A percentile compares a stretch with the other conserved stretches of the same genome.
phyloP scores from a whole-genome alignment of 176 grass and related monocot species.

The Musa beccarii region DNA sequence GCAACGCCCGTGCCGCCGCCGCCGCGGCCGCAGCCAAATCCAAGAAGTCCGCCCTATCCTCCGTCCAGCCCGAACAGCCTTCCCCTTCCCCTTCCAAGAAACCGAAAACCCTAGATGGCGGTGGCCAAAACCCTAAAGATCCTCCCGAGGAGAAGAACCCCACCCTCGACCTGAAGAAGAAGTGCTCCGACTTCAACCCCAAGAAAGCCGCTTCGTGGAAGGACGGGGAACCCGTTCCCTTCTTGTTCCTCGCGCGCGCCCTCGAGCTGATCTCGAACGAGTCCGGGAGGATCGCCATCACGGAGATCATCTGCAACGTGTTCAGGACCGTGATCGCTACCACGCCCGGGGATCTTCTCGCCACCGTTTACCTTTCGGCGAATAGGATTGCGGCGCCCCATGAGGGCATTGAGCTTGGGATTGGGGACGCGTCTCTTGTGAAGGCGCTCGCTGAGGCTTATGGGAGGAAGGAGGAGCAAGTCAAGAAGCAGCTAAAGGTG shows the following conservation, averaged over 20 bases:
- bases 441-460: slow-evolving; percentile 89
- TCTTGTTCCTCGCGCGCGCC: slow-evolving; percentile 70
- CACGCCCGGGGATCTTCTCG: slow-evolving; percentile 67
- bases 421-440: slow-evolving; percentile 78
- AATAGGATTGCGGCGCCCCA: slow-evolving; percentile 85
- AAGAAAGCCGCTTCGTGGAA: slow-evolving; percentile 67
- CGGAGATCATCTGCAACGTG: slow-evolving; percentile 86
- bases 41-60: background rate
- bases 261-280: slow-evolving; percentile 90
- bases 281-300: slow-evolving; percentile 66
- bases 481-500: slow-evolving; percentile 90
- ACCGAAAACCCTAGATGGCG: slow-evolving; percentile 25
- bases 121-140: background rate
- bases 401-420: slow-evolving; percentile 89
- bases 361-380: slow-evolving; percentile 80
- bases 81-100: slow-evolving; percentile 50
- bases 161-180: slow-evolving; percentile 71
- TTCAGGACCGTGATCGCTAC: slow-evolving; percentile 77
- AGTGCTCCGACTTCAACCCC: slow-evolving; percentile 60
- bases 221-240: slow-evolving; percentile 63
- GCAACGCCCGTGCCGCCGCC: slow-evolving; percentile 49
- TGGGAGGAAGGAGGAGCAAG: slow-evolving; percentile 90
- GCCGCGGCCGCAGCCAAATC: background rate
- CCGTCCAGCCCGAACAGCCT: background rate
- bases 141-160: slow-evolving; percentile 21